These are phyloP conservation scores for Pouteria glomerata DNA, from an alignment of 148 eudicot genomes.

Conservation along the genomic window DNA sequence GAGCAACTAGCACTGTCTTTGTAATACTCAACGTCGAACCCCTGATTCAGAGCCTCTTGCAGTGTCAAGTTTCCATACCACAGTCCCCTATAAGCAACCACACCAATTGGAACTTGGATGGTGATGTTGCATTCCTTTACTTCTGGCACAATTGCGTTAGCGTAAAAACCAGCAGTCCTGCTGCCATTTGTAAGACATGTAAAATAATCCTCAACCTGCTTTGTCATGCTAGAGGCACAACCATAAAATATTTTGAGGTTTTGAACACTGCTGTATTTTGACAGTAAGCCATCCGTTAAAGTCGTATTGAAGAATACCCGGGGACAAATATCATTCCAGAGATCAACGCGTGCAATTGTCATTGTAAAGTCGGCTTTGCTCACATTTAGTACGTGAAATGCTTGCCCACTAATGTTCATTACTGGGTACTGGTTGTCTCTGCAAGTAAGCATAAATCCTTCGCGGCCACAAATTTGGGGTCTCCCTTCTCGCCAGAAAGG, in stretches of 20 bases:
- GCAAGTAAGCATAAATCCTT: too few species aligned
- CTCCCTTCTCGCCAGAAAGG: too few species aligned
- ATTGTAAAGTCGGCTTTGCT: too few species aligned
- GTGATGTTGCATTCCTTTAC: background rate
- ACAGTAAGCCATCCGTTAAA: too few species aligned
- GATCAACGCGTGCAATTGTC: too few species aligned
- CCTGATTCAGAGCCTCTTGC: background rate
- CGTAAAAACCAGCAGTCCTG: background rate
- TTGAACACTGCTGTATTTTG: background rate
- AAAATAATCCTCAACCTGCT: background rate
- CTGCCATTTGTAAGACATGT: background rate
- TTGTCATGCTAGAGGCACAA: background rate
- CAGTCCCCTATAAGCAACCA: background rate
- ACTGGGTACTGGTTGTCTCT: too few species aligned
- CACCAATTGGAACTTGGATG: background rate
- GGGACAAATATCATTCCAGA: too few species aligned
- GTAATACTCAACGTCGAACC: background rate
- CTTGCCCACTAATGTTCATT: too few species aligned
- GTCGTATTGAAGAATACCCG: too few species aligned
- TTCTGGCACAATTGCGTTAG: background rate
- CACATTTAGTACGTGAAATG: too few species aligned
- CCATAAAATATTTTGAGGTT: background rate
- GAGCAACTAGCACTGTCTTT: background rate
- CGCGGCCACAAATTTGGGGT: too few species aligned
- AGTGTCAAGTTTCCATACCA: background rate